These are phyloP conservation scores for Blechomonas ayalai DNA, from an alignment of 208 protist species.

Conservation along the genomic window DNA sequence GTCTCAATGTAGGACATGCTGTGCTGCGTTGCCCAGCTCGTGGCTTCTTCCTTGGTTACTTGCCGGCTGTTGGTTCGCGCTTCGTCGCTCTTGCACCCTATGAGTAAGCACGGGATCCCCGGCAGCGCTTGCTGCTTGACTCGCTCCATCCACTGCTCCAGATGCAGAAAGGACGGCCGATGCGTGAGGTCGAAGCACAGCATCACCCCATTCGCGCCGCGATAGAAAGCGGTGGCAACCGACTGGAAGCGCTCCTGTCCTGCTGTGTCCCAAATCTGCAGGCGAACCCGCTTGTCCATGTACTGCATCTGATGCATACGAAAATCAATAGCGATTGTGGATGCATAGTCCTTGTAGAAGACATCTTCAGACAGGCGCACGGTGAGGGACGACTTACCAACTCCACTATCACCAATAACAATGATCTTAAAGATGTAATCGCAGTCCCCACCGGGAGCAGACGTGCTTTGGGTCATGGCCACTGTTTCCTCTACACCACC, in stretches of 20 bases:
- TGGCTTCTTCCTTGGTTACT: slow-evolving; percentile 82
- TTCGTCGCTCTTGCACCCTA: slow-evolving; percentile 96
- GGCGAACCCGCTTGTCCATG: slow-evolving; percentile 86
- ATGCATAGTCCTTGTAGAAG: slow-evolving; percentile 86
- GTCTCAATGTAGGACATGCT: slow-evolving; percentile 88
- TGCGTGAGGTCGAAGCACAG: slow-evolving; percentile 98
- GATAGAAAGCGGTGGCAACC: slow-evolving; percentile 90
- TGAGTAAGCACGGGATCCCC: slow-evolving; percentile 92
- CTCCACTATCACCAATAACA: slow-evolving; percentile 89
- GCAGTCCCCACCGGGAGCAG: slow-evolving; percentile 73
- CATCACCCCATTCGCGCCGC: slow-evolving; percentile 90
- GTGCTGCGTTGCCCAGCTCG: slow-evolving; percentile 74
- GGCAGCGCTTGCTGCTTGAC: slow-evolving; percentile 88
- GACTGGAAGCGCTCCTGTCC: slow-evolving; percentile 91
- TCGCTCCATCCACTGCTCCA: slow-evolving; percentile 97
- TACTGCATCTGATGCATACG: slow-evolving; percentile 88
- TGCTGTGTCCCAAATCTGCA: slow-evolving; percentile 91
- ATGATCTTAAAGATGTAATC: slow-evolving; percentile 96
- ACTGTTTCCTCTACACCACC: no score
- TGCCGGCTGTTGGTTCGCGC: slow-evolving; percentile 65
- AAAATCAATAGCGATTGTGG: slow-evolving; percentile 89
- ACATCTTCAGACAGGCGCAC: slow-evolving; percentile 90
- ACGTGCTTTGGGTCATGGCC: slow-evolving; percentile 2
- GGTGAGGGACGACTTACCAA: slow-evolving; percentile 88
- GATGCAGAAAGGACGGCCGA: slow-evolving; percentile 92